Conservation (phyloP, 495 filamentous ascomycete species). For the Tuber brumale region DNA sequence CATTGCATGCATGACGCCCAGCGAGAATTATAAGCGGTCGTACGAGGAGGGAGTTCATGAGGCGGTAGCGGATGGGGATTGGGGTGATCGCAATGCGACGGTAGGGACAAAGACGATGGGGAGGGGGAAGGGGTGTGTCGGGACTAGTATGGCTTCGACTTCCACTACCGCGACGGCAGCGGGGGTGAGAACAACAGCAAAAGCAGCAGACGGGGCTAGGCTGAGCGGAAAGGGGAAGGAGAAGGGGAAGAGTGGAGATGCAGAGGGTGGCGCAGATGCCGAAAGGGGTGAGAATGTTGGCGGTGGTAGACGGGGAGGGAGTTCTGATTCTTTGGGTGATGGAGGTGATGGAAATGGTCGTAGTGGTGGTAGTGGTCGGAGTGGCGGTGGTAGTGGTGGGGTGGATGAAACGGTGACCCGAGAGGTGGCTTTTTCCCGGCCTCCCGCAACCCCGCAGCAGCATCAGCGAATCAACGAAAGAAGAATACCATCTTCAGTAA, state of each 20-base stretch:
- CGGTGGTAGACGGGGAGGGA: neutral
- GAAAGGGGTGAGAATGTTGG: neutral
- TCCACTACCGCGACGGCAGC: neutral
- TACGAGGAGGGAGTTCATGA: conserved; percentile 1
- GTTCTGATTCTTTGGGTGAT: neutral
- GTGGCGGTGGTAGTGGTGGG: conserved; percentile 17
- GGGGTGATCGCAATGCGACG: neutral
- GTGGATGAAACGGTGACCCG: conserved; percentile 20
- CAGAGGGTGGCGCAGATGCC: neutral
- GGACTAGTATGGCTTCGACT: neutral
- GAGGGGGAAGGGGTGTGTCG: neutral
- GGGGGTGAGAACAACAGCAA: neutral
- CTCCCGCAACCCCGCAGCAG: conserved; percentile 15
- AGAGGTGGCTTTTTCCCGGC: conserved; percentile 27
- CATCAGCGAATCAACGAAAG: conserved; percentile 16
- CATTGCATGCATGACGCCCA: neutral
- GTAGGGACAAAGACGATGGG: neutral
- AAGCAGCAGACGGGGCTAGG: neutral
- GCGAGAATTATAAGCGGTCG: neutral
- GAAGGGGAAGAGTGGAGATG: neutral
- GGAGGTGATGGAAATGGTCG: conserved; percentile 10
- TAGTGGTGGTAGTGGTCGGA: conserved; percentile 6
- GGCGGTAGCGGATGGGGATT: neutral
- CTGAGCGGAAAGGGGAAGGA: neutral
- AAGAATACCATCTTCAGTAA: neutral